Percentiles rank a stretch among this genome's conserved stretches.
Conservation (phyloP, 208 protist genomes). For the Trypanosoma melophagium region DNA sequence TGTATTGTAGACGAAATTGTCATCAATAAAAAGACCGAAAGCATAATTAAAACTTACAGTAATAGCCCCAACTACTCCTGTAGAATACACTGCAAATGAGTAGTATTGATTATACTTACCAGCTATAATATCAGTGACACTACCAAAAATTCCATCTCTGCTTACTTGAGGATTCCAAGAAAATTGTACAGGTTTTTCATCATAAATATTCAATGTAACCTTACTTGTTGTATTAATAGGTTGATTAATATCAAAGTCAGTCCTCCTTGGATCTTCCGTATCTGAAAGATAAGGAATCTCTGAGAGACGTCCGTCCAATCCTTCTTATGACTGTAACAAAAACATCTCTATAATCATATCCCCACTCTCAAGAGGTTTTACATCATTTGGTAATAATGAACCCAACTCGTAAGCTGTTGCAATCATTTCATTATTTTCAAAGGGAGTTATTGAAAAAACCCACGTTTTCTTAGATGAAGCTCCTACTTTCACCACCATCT, state of each 20-base stretch:
- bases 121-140: slow-evolving; percentile 8
- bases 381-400: slow-evolving; percentile 6
- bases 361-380: not conserved
- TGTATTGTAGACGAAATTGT: not conserved
- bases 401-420: slow-evolving; percentile 2
- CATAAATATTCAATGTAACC: slow-evolving; percentile 7
- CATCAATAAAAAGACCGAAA: slow-evolving; percentile 9
- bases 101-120: slow-evolving; percentile 17
- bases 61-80: not conserved
- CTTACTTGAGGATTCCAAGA: not conserved
- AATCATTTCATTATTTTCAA: slow-evolving; percentile 3
- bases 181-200: slow-evolving; percentile 4
- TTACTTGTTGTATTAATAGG: not conserved
- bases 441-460: slow-evolving; percentile 13
- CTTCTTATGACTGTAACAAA: not conserved
- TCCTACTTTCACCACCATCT: slow-evolving; percentile 4
- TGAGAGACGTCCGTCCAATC: not conserved
- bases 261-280: not conserved
- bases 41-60: not conserved
- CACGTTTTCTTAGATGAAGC: not conserved
- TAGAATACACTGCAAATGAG: slow-evolving; percentile 15
- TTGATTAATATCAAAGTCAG: slow-evolving; percentile 4
- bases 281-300: slow-evolving; percentile 6
- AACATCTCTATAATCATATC: slow-evolving; percentile 9
- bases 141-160: slow-evolving; percentile 8